Percentiles rank a stretch among this genome's conserved stretches.
phyloP scores from a whole-genome alignment of 1,284 basidiomycete genomes.

The Rhizoctonia solani region DNA sequence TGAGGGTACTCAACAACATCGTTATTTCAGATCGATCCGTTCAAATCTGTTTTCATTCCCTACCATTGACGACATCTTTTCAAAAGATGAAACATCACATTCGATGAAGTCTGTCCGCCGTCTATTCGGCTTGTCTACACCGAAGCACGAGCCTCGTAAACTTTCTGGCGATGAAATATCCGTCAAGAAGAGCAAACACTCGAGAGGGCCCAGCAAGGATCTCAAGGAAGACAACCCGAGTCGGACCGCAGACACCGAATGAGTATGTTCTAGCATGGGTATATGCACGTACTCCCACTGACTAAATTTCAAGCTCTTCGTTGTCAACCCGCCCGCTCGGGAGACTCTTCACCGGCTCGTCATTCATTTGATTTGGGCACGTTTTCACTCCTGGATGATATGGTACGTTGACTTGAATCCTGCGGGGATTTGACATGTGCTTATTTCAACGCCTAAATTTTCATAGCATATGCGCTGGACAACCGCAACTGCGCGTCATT shows the following conservation, averaged over 20 bases:
- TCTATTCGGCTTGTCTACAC: slow-evolving; percentile 18
- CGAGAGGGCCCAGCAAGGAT: slow-evolving; percentile 5
- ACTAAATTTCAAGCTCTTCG: not conserved
- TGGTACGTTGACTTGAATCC: slow-evolving; percentile 4
- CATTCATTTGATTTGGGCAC: slow-evolving; percentile 25
- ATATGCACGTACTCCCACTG: slow-evolving; percentile 2
- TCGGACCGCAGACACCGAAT: not conserved
- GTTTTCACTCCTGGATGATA: slow-evolving; percentile 32
- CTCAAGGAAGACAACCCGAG: not conserved
- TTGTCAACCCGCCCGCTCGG: slow-evolving; percentile 14
- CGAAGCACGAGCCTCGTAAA: slow-evolving; percentile 30
- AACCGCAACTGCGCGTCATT: slow-evolving; percentile 19
- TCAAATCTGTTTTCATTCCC: slow-evolving; percentile 19
- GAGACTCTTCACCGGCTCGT: not conserved
- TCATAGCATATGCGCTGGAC: slow-evolving; percentile 25
- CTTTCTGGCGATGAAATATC: slow-evolving; percentile 6
- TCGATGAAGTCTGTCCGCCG: slow-evolving; percentile 20
- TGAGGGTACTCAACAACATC: too few relatives aligned
- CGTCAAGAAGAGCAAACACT: not conserved
- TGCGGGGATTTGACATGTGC: not conserved
- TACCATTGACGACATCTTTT: slow-evolving; percentile 27
- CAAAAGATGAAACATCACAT: slow-evolving; percentile 27
- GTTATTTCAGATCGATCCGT: slow-evolving; percentile 13
- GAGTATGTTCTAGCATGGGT: not conserved
- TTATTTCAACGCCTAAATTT: slow-evolving; percentile 1